phyloP scores from a whole-genome alignment of 192 early-diverging fungal genomes.

The Coemansia sp. region DNA sequence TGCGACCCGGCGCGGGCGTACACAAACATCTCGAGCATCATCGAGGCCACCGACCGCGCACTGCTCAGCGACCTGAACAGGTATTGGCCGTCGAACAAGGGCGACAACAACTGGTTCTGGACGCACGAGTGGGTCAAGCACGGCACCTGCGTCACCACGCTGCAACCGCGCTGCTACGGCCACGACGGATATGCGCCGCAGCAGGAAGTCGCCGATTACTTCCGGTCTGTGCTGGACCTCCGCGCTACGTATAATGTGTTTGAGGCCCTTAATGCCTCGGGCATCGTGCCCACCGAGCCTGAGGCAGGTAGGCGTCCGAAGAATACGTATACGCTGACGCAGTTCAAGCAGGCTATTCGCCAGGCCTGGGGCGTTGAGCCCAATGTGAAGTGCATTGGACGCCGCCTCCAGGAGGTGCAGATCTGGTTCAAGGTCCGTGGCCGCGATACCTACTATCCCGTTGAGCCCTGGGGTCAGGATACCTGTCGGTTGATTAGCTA shows the following conservation, averaged over 20 bases:
- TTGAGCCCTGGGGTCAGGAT: constrained; percentile 41
- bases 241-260: constrained; percentile 60
- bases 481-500: constrained; percentile 44
- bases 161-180: constrained; percentile 61
- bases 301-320: constrained; percentile 39
- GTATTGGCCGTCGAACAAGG: constrained; percentile 70
- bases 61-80: constrained; percentile 57
- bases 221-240: constrained; percentile 56
- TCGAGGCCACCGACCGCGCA: constrained; percentile 15
- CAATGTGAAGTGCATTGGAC: constrained; percentile 43
- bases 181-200: constrained; percentile 34
- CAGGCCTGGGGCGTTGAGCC: constrained; percentile 45
- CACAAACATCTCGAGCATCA: constrained; percentile 57
- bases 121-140: constrained; percentile 83
- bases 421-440: constrained; percentile 55
- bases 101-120: constrained; percentile 79
- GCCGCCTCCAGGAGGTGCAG: constrained; percentile 42
- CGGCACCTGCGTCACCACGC: constrained; percentile 72
- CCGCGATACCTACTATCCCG: constrained; percentile 41
- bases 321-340: constrained; percentile 38
- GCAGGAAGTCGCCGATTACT: constrained; percentile 63
- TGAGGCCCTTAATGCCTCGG: constrained; percentile 47
- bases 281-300: constrained; percentile 47
- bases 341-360: constrained; percentile 41
- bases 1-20: constrained; percentile 66